Evolutionary conservation across 176 grass and related monocot species (phyloP).

Genomic region (Avena eriantha): DNA sequence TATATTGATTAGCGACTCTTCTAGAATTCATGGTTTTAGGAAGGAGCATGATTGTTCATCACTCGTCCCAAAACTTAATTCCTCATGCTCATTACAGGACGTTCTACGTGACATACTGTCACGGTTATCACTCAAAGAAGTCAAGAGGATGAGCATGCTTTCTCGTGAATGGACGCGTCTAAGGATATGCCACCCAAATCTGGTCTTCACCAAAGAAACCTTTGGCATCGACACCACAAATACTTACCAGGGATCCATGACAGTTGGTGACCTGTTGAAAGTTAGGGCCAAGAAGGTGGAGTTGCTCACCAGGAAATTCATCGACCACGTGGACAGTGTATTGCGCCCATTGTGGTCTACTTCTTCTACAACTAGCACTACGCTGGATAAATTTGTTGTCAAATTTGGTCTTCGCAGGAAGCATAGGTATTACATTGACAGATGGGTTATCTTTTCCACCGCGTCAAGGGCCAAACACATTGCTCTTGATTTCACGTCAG

Average conservation of each 20-base stretch:
- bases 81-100: not conserved
- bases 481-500: not conserved
- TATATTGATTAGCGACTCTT: not conserved
- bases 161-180: not conserved
- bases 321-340: not conserved
- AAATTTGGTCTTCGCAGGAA: not conserved
- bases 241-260: not conserved
- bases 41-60: not conserved
- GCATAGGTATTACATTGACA: not conserved
- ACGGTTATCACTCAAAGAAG: not conserved
- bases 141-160: not conserved
- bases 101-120: not conserved
- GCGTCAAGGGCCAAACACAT: not conserved
- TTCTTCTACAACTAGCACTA: not conserved
- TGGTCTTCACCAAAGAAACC: conserved; percentile 4
- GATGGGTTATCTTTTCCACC: conserved; percentile 4
- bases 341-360: not conserved
- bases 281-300: no score
- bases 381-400: not conserved
- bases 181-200: not conserved
- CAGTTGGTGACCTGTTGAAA: no score
- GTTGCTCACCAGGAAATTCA: not conserved
- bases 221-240: not conserved
- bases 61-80: not conserved
- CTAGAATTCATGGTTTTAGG: not conserved